Evolutionary conservation across 2,329 filamentous ascomycete genomes (phyloP), one percentile per base, ranked within the genome.

Genomic region (Ascochyta viciae-villosae): DNA sequence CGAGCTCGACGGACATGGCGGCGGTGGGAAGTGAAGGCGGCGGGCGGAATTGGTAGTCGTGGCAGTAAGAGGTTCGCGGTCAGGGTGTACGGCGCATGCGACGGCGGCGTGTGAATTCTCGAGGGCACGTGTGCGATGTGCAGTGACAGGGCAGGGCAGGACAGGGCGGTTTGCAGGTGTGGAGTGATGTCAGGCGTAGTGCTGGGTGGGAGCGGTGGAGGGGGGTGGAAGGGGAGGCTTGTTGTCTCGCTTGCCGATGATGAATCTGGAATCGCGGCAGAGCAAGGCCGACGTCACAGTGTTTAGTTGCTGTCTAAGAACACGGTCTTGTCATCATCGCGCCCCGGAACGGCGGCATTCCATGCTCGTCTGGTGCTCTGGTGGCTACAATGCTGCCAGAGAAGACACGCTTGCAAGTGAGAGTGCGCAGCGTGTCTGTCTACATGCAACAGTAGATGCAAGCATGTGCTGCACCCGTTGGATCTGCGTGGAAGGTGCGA

Each of bases 1-100:
- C 89, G 75, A 99, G 91, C 72, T 96, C 91, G 81, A 99, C 89
- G 70, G 94, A 96, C 95, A 98, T 98, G 80, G 72, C 85, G 79
- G 48, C 39, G 48, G 48, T 52, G 55, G 52, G 58, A 26, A 53
- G 38, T 45, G 47, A 67, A 50, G 52, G 60, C 50, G 57, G 55
- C 61, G 55, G 61, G 38, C 37, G 57, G 58, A 34, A 50, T 73
- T 74, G 64, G 71, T 73, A 73, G 73, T 73, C 69, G 44, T 55
- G 57, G 46, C 53, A 51, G 42, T 43, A 43, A 24, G 29, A 48
- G 31, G 23, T 50, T 34, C 53, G 47, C 47, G 47, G 53, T 24
- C 43, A 56, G 19, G 47, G 33, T 23, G 53, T 56, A 33, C 43
- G 56, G 45, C 45, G 24, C 45, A 48, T 50, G 46, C 38, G 41